Percentiles rank a stretch among this genome's conserved stretches.
Evolutionary conservation across 75 land plant genomes (phyloP).

Genomic region (Picea sitchensis): DNA sequence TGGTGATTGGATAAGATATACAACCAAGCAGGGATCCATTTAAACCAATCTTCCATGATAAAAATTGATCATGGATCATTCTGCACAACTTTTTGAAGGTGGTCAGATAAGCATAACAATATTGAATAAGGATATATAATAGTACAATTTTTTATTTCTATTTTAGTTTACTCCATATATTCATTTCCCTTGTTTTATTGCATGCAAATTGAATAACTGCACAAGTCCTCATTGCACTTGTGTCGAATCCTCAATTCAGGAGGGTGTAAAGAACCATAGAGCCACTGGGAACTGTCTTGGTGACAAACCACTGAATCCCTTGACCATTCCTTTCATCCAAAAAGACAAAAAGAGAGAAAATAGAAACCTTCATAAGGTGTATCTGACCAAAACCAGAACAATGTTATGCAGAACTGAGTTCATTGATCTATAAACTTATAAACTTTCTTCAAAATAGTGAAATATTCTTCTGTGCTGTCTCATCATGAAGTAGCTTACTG

Average conservation of each 20-base stretch:
- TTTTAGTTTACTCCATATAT: not conserved
- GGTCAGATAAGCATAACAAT: not conserved
- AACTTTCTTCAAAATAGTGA: not conserved
- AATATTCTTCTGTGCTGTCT: not conserved
- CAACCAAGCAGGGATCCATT: not conserved
- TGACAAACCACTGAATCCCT: not conserved
- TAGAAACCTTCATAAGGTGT: not conserved
- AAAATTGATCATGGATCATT: not conserved
- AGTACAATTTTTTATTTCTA: not conserved
- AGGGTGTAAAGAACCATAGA: not conserved
- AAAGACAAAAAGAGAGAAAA: not conserved
- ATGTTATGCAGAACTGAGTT: not conserved
- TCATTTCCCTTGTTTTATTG: not conserved
- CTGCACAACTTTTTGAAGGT: not conserved
- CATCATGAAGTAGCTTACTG: not conserved
- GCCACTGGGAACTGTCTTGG: not conserved
- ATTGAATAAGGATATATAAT: not conserved
- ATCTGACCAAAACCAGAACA: not conserved
- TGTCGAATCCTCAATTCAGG: not conserved
- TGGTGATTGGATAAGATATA: not conserved
- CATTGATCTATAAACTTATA: not conserved
- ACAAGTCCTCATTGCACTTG: not conserved
- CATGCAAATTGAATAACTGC: not conserved
- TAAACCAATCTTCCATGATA: not conserved
- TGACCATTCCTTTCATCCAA: not conserved